Base-by-base conservation (phyloP, 495 filamentous ascomycete species). In the Gamarada debralockiae region DNA sequence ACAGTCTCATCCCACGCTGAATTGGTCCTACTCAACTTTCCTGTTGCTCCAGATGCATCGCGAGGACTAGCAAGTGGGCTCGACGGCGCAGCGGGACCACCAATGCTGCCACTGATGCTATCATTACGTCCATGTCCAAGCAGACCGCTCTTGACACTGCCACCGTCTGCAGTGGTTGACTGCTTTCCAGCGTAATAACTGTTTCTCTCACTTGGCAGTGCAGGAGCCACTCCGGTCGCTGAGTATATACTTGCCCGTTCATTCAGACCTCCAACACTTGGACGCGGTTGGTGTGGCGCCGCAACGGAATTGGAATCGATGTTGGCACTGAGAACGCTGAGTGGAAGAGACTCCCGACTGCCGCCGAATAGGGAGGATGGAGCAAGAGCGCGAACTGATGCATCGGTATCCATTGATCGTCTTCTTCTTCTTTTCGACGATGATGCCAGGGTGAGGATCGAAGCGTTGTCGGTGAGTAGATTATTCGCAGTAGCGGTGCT, bases 391-490 rank as follows among this genome's bases (percentile, higher is more conserved):
- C 93, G 89, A 15, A 97, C 86, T 0, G 91, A 96, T 2, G 95
- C 95, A 67, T 97, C 92, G 0, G 95, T 97, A 67, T 98, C 93
- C 61, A 97, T 78, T 0, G 90, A 95, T 54, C 90, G 88, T 34
- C 93, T 77, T 17, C 93, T 86, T 39, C 89, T 85, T 23, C 86
- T 81, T 66, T 97, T 95, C 18, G 91, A 96, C 0, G 92, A 97
- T 5, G 91, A 96, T 1, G 93, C 93, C n/a, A 98, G 78, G 0
- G 93, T 98, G 22, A 98, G 79, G 52, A 97, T 92, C 15, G 91
- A 96, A 0, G 93, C 93, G 64, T 98, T 92, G 63, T 98, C 93
- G 7, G 89, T 95, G 21, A 96, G 73, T 13, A 93, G 76, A 65
- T 91, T 91, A 70, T 97, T 95, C 38, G 93, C 93, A 0, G 90